Evolutionary conservation across 2,329 filamentous ascomycete species (phyloP), one percentile per base, ranked within the genome.

Genomic region (Venturia asperata): DNA sequence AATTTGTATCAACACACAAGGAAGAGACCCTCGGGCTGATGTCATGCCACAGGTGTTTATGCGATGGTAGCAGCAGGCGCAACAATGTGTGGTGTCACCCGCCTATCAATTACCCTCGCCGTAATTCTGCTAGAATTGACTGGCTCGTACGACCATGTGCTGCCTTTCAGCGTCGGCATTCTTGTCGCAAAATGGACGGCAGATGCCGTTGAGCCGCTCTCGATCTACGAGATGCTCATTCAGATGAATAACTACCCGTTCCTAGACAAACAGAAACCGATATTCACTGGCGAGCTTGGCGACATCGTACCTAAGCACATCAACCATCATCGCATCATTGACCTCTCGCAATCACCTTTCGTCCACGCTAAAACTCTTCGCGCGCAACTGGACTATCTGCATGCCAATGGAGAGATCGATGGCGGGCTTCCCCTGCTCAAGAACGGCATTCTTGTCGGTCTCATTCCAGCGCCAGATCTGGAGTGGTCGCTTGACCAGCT

Each of bases 221-320:
- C 91, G 75, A 97, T 99, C 68, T 97, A 62, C 21, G 94, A 97
- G 73, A 84, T 97, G 13, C 81, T 97, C 21, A 97, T 92, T 0
- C 92, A 94, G 73, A 93, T 99, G 89, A 97, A 99, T 76, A 89
- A 91, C 2, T 99, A 97, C 69, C 94, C 94, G 0, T 97, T 95
- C 78, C 83, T 99, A n/a, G 92, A 96, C 77, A 97, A 97, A 75
- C 85, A 92, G 67, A 92, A 95, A 70, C 92, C 93, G 0, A 82
- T 95, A 21, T 96, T 97, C 74, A 96, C 92, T 0, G 88, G 89
- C 0, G 89, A 95, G 64, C 82, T 99, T 0, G 89, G 87, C 17
- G 93, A 96, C 68, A 94, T 99, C 65, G 88, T 93, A 0, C 86
- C 90, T 1, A 87, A 52, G 47, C 64, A 87, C 5, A 80, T 90